Evolutionary conservation across 768 basidiomycete species (phyloP).

Genomic region (Pisolithus microcarpus): DNA sequence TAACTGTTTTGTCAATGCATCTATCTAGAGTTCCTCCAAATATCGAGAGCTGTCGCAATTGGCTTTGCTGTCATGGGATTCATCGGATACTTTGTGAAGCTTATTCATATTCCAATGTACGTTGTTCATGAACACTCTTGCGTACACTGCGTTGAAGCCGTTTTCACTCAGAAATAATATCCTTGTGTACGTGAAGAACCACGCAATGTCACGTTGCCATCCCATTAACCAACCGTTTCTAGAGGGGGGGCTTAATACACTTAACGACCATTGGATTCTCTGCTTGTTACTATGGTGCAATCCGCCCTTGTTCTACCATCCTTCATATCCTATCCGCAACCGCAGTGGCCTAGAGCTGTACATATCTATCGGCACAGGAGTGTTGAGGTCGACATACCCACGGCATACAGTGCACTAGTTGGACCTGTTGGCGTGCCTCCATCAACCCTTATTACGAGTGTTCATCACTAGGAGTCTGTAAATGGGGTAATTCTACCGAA

Average conservation of each 20-base stretch:
- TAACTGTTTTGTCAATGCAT: conserved; percentile 1
- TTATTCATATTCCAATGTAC: conserved; percentile 97
- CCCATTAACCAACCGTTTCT: conserved; percentile 7
- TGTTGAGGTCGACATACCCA: too few species aligned
- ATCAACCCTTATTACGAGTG: too few species aligned
- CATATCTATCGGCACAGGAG: too few species aligned
- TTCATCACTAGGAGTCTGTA: too few species aligned
- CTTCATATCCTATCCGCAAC: conserved; percentile 6
- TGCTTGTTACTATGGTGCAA: conserved; percentile 2
- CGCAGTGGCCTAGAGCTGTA: not conserved
- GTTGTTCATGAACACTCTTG: conserved; percentile 27
- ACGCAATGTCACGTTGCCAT: conserved; percentile 19
- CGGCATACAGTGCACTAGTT: too few species aligned
- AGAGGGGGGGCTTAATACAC: conserved; percentile 69
- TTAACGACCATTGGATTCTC: conserved; percentile 8
- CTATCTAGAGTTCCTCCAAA: conserved; percentile 79
- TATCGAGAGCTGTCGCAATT: conserved; percentile 93
- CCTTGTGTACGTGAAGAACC: conserved; percentile 69
- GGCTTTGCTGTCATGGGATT: conserved; percentile 99
- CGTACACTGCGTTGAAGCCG: conserved; percentile 6
- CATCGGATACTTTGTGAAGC: conserved; percentile 97
- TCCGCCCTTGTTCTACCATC: conserved; percentile 13
- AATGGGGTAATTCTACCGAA: too few species aligned
- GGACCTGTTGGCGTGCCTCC: too few species aligned
- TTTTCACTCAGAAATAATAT: conserved; percentile 76